Evolutionary conservation across 176 grass and related monocot genomes (phyloP).

Genomic region (Melocanna baccifera): DNA sequence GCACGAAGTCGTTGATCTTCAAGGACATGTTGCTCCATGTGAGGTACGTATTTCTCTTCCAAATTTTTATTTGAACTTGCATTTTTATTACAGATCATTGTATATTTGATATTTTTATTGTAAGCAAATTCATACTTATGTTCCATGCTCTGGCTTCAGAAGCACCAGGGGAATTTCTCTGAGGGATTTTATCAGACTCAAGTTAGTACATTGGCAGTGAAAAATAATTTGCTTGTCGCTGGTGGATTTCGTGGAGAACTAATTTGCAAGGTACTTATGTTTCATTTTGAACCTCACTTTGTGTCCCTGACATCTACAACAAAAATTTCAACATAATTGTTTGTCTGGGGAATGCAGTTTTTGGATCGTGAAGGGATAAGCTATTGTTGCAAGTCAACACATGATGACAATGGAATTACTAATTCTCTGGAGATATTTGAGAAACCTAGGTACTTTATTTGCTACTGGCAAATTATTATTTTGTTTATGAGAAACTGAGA

Average conservation of each 20-base stretch:
- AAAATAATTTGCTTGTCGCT: conserved; percentile 70
- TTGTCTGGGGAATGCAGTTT: conserved; percentile 46
- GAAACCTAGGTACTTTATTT: conserved; percentile 57
- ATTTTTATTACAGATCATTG: conserved; percentile 1
- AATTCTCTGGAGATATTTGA: conserved; percentile 85
- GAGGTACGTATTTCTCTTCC: conserved; percentile 53
- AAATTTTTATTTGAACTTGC: background rate
- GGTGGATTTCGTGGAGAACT: conserved; percentile 85
- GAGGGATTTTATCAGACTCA: conserved; percentile 81
- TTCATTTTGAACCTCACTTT: conserved; percentile 18
- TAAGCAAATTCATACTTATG: background rate
- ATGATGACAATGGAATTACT: conserved; percentile 65
- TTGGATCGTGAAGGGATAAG: conserved; percentile 83
- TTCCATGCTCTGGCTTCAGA: conserved; percentile 44
- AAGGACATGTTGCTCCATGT: conserved; percentile 56
- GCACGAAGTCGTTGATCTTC: conserved; percentile 61
- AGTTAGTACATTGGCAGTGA: conserved; percentile 79
- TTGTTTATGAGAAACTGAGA: background rate
- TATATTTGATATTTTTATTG: conserved; percentile 20
- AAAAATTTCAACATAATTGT: background rate
- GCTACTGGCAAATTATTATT: background rate
- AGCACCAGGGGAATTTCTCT: conserved; percentile 68
- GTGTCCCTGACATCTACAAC: background rate
- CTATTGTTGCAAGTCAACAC: conserved; percentile 72
- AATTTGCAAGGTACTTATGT: conserved; percentile 80